phyloP scores from a whole-genome alignment of 2,329 filamentous ascomycete genomes.

The Fusarium lateritium region DNA sequence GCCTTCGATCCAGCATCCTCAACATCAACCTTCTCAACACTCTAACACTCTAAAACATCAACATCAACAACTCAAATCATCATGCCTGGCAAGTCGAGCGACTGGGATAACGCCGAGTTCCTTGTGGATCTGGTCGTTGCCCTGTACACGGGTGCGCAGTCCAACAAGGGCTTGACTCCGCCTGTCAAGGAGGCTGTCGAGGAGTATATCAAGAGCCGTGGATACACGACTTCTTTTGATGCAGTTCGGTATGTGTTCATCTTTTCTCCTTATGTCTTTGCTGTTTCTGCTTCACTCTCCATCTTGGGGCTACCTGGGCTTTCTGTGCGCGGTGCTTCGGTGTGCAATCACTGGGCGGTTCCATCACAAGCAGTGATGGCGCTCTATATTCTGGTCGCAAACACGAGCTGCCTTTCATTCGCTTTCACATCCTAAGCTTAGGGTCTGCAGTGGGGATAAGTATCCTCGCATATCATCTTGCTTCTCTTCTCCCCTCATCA shows the following conservation, averaged over 20 bases:
- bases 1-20: not conserved
- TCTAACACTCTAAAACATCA: not conserved
- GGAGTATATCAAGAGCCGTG: constrained; percentile 51
- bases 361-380: not conserved
- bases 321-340: constrained; percentile 3
- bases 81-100: constrained; percentile 42
- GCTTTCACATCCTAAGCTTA: constrained; percentile 9
- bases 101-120: constrained; percentile 55
- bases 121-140: constrained; percentile 54
- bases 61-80: constrained; percentile 5
- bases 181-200: constrained; percentile 52
- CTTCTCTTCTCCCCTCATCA: constrained; percentile 4
- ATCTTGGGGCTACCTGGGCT: not conserved
- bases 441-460: constrained; percentile 1
- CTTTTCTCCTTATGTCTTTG: constrained; percentile 4
- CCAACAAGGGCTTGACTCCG: constrained; percentile 48
- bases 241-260: constrained; percentile 58
- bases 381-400: constrained; percentile 1
- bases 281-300: constrained; percentile 7
- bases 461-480: constrained; percentile 12
- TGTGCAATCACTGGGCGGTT: constrained; percentile 1
- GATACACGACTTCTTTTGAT: constrained; percentile 60
- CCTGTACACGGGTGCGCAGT: constrained; percentile 52
- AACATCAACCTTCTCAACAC: not conserved
- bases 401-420: not conserved